Percentiles rank a stretch among this genome's conserved stretches.
Conservation (phyloP, 495 filamentous ascomycete genomes). For the Chaetomium fimeti region DNA sequence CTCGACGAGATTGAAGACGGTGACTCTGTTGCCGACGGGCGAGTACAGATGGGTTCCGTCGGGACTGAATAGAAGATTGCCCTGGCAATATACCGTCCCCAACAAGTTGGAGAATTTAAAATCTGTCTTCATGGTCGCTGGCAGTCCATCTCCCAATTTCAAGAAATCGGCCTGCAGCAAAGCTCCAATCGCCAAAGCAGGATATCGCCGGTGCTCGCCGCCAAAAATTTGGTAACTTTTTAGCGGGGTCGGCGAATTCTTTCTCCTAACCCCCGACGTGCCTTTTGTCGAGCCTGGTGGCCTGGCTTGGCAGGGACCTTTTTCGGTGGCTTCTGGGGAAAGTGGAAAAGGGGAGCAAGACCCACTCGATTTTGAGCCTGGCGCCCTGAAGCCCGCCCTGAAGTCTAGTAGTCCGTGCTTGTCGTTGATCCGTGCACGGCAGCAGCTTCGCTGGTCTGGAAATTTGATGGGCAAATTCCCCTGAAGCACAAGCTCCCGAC, state of each 20-base stretch:
- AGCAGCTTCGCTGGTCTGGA: constrained; percentile 32
- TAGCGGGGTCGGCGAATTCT: constrained; percentile 37
- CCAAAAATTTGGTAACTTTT: constrained; percentile 33
- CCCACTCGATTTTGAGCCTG: constrained; percentile 26
- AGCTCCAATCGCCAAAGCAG: constrained; percentile 11
- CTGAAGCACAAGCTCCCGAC: constrained; percentile 40
- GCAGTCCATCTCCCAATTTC: constrained; percentile 20
- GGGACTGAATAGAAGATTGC: constrained; percentile 93
- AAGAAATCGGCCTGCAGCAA: constrained; percentile 1
- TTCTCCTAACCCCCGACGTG: constrained; percentile 28
- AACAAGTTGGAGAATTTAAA: constrained; percentile 97
- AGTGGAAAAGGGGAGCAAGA: constrained; percentile 30
- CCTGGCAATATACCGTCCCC: constrained; percentile 95
- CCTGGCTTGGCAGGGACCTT: constrained; percentile 20
- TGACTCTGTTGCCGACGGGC: constrained; percentile 94
- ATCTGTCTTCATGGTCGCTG: constrained; percentile 84
- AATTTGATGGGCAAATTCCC: constrained; percentile 44
- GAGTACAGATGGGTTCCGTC: constrained; percentile 94
- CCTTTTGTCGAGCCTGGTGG: background rate
- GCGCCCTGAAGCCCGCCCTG: too few species aligned
- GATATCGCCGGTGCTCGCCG: constrained; percentile 20
- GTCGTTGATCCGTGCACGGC: constrained; percentile 28
- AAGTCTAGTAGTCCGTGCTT: background rate
- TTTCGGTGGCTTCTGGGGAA: constrained; percentile 29
- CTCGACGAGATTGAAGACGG: constrained; percentile 95